phyloP scores from a whole-genome alignment of 805 yeast species.

The Metschnikowia gruessii region DNA sequence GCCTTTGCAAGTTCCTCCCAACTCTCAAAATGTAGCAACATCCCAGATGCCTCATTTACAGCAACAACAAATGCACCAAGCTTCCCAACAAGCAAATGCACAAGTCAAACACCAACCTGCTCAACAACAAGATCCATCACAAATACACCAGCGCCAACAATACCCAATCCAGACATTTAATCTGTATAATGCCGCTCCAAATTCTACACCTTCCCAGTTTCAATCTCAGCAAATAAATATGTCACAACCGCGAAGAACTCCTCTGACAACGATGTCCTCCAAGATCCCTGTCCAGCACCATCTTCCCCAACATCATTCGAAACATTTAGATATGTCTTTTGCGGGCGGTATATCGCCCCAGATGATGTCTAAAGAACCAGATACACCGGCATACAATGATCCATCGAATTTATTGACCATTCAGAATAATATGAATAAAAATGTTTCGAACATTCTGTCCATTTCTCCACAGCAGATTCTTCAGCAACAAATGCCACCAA shows the following conservation, averaged over 20 bases:
- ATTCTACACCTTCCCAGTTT: slow-evolving; percentile 5
- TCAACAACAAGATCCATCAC: slow-evolving; percentile 9
- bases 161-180: slow-evolving; percentile 2
- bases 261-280: slow-evolving; percentile 4
- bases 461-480: slow-evolving; percentile 42
- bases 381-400: slow-evolving; percentile 1
- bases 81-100: slow-evolving; percentile 10
- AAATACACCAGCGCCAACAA: slow-evolving; percentile 9
- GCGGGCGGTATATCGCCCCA: slow-evolving; percentile 17
- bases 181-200: slow-evolving; percentile 6
- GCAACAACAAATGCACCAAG: slow-evolving; percentile 6
- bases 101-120: slow-evolving; percentile 2
- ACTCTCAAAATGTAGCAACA: slow-evolving; percentile 3
- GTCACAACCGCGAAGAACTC: slow-evolving; percentile 6
- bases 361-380: slow-evolving; percentile 19
- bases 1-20: slow-evolving; percentile 8
- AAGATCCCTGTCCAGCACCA: slow-evolving; percentile 11
- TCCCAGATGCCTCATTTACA: slow-evolving; percentile 13
- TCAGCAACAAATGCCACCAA: slow-evolving; percentile 27
- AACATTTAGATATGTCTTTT: slow-evolving; percentile 11
- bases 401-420: slow-evolving; percentile 1
- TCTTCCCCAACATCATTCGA: slow-evolving; percentile 12
- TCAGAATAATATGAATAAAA: not conserved
- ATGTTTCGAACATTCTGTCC: slow-evolving; percentile 13
- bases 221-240: slow-evolving; percentile 9